Base-by-base conservation (phyloP, 805 yeast genomes). In the Wickerhamomyces strasburgensis region DNA sequence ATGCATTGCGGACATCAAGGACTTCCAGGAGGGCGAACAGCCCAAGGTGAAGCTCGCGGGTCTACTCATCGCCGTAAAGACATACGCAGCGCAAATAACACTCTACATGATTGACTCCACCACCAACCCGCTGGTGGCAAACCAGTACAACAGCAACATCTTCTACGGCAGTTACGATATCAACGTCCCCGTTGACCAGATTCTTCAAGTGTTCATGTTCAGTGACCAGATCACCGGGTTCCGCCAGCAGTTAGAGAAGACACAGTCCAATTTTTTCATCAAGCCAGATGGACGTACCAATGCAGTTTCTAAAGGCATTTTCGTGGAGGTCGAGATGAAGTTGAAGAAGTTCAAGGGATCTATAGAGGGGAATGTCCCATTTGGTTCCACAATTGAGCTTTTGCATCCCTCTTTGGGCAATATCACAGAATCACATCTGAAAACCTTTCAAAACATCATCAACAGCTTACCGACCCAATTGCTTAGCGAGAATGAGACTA, bases 21-120 rank as follows among this genome's bases (percentile, higher is more conserved):
- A 3, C 15, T 5, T 13, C 6, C 17, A 10, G 26, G 29, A 6
- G 4, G 3, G 25, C 11, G 25, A 21, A 28, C 34, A 16, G n/a
- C 35, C 5, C 13, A 3, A 2, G 32, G 33, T 29, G 3, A 27
- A 29, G 2, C 14, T 30, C 11, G 29, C 43, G n/a, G 30, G 39
- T 2, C 19, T 27, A 14, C 17, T 35, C 9, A 9, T 43, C 14
- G 27, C 31, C 7, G 33, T 36, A 7, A 19, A 32, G 4, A 13
- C 11, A 8, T 18, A 21, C n/a, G 38, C 33, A 5, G 5, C 21
- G 6, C 41, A 37, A 5, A 19, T 29, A 21, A 15, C 34, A 23
- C 25, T 36, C 5, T 23, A 18, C 13, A 43, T 42, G 4, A 42
- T 50, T 3, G 50, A 48, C 16, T 31, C 44, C 31, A 41, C 50